phyloP scores from a whole-genome alignment of 1,284 basidiomycete genomes.

The Ustilago lituana region DNA sequence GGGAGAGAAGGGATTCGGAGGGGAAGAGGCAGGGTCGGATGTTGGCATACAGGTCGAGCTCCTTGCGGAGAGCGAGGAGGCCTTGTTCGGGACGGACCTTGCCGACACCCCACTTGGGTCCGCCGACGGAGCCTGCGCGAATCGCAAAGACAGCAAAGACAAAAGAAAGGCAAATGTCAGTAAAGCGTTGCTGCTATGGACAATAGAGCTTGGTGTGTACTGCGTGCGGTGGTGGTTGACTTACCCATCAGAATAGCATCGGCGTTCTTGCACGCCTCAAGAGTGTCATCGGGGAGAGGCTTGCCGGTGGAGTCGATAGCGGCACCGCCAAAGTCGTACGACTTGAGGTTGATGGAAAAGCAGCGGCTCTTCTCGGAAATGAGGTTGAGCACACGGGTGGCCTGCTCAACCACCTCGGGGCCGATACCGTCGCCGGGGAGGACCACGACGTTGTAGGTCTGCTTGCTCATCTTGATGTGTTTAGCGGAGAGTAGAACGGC shows the following conservation, averaged over 20 bases:
- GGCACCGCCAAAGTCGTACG: constrained; percentile 85
- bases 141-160: not conserved
- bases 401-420: constrained; percentile 91
- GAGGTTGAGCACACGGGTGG: constrained; percentile 82
- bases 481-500: no score
- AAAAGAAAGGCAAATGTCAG: constrained; percentile 73
- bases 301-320: constrained; percentile 89
- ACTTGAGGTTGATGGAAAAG: constrained; percentile 76
- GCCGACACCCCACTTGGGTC: constrained; percentile 95
- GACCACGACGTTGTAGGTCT: constrained; percentile 69
- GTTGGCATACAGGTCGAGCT: constrained; percentile 94
- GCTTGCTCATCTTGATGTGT: constrained; percentile 29
- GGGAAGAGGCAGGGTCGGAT: constrained; percentile 96
- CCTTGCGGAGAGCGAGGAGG: constrained; percentile 89
- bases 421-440: constrained; percentile 98
- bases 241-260: constrained; percentile 65
- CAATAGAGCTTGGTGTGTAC: no score
- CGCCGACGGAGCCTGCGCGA: constrained; percentile 85
- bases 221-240: no score
- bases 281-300: constrained; percentile 84
- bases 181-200: constrained; percentile 67
- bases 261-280: constrained; percentile 71
- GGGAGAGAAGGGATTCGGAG: constrained; percentile 84
- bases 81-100: constrained; percentile 96
- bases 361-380: constrained; percentile 74